Base-by-base conservation (phyloP, 768 basidiomycete species). In the Mycena galopus region DNA sequence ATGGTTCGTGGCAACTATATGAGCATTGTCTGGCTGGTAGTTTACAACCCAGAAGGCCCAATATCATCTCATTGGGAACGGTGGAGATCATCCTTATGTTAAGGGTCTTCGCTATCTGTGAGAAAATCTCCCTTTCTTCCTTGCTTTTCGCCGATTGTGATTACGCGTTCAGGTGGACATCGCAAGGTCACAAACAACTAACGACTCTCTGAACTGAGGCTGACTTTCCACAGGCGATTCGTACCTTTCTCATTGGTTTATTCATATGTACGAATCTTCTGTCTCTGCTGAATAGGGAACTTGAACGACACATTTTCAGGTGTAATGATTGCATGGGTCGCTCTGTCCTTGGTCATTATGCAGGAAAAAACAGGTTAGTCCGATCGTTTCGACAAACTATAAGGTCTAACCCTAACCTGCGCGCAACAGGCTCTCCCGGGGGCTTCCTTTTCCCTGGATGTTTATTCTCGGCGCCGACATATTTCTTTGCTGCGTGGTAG, bases 31-130 rank as follows among this genome's bases (percentile, higher is more conserved):
- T 44, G n/a, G 33, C 51, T 65, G n/a, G 42, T n/a, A n/a, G 39
- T n/a, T 11, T 42, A 25, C 35, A 29, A 44, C 25, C 17, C 4
- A 25, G 7, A 17, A 79, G 76, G 74, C 76, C 79, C 30, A 77
- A 75, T 0, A 55, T 80, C 1, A 12, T 78, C 7, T 70, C 78
- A 2, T 33, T 80, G 16, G 73, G 57, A 32, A 75, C 78, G 6
- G 77, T 79, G 1, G 79, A 80, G 37, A 37, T 75, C 17, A 79
- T 80, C 33, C 76, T 80, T 11, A 67, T 80, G 29, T 51, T 80
- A n/a, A 73, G 79, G 25, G 73, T 77, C 17, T 35, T 70, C 9
- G 44, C 44, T 47, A 47, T 47, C 21, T 47, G 44, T 47, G 44
- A 10, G 44, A 8, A 47, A 47, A 47, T n/a, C 12, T 21, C 11